These are phyloP conservation scores for Combretum micranthum DNA, from an alignment of 345 rosid genomes.

Conservation along the genomic window DNA sequence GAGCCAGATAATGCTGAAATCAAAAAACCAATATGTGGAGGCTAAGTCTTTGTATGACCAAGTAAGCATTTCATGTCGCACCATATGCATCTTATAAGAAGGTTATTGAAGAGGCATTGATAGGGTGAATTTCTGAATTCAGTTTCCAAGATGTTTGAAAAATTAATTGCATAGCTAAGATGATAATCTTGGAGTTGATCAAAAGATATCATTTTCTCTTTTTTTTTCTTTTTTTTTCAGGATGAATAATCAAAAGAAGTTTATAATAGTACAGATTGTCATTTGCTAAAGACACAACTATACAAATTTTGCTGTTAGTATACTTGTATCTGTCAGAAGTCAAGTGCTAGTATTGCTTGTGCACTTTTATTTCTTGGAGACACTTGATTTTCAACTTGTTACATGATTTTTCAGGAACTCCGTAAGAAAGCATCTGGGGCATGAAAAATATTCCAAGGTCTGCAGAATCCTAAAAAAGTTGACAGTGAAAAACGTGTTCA, in stretches of 20 bases:
- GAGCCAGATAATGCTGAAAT: constrained; percentile 85
- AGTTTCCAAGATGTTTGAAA: background rate
- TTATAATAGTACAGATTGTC: no score
- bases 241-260: no score
- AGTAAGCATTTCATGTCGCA: constrained; percentile 23
- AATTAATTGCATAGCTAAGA: no score
- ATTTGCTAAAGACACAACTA: no score
- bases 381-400: background rate
- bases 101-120: background rate
- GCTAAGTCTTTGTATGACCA: constrained; percentile 65
- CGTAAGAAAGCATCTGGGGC: constrained; percentile 54
- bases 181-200: no score
- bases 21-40: constrained; percentile 74
- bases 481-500: constrained; percentile 27
- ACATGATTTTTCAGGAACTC: constrained; percentile 38
- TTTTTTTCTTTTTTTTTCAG: no score
- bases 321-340: no score
- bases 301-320: no score
- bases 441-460: constrained; percentile 40
- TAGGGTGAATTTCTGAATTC: background rate
- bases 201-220: no score
- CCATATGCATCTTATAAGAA: background rate
- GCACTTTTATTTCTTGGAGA: background rate
- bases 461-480: constrained; percentile 30
- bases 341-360: background rate